Evolutionary conservation across 2,329 filamentous ascomycete genomes (phyloP).

Genomic region (Polytolypa hystricis): DNA sequence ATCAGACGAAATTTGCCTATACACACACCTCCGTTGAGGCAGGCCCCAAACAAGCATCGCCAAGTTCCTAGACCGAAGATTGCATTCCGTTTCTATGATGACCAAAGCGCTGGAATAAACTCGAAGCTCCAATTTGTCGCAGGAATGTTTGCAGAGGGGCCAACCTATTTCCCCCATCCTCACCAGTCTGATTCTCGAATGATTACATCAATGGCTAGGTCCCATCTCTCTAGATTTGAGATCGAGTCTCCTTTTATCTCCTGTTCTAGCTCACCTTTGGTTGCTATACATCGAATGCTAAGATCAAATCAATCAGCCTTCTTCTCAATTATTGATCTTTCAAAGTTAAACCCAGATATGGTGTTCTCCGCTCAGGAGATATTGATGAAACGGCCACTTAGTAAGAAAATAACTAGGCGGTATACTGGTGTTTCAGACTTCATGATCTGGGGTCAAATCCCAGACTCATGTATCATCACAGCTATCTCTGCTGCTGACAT

Average conservation of each 20-base stretch:
- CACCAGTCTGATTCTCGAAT: constrained; percentile 9
- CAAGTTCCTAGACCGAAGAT: constrained; percentile 16
- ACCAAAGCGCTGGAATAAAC: constrained; percentile 23
- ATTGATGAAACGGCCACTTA: constrained; percentile 11
- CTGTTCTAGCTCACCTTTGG: constrained; percentile 15
- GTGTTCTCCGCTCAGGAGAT: constrained; percentile 20
- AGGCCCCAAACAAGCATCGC: neutral
- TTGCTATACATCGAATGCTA: constrained; percentile 24
- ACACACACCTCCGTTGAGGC: neutral
- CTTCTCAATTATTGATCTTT: constrained; percentile 22
- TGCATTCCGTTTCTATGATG: constrained; percentile 25
- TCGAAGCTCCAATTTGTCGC: constrained; percentile 15
- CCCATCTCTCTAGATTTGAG: constrained; percentile 17
- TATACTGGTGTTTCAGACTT: constrained; percentile 24
- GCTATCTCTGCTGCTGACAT: constrained; percentile 11
- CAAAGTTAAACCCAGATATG: constrained; percentile 12
- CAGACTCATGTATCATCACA: constrained; percentile 18
- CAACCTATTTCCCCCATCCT: constrained; percentile 8
- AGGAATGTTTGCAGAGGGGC: constrained; percentile 15
- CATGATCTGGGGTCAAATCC: constrained; percentile 24
- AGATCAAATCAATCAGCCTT: constrained; percentile 14
- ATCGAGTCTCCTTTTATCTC: constrained; percentile 26
- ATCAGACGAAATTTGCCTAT: neutral
- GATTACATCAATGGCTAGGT: constrained; percentile 15
- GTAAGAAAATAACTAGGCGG: constrained; percentile 5